Conservation (phyloP, 148 eudicot species). For the Persicaria tinctoria region DNA sequence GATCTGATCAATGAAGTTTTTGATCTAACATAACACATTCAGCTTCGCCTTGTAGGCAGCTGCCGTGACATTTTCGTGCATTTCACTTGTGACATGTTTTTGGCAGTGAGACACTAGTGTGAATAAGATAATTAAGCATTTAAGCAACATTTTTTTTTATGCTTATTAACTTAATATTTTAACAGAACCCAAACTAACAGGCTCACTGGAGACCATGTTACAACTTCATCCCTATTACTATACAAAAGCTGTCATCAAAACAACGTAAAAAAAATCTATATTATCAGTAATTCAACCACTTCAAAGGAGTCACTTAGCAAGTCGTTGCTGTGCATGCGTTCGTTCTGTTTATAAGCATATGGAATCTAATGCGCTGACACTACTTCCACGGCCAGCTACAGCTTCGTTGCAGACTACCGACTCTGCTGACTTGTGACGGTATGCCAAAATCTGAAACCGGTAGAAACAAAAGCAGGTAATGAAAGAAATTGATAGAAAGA, state of each 20-base stretch:
- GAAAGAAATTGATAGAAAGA: neutral
- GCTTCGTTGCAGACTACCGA: neutral
- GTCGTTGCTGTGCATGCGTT: neutral
- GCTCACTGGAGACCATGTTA: neutral
- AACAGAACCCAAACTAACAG: neutral
- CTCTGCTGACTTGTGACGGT: slow-evolving; percentile 24
- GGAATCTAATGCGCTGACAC: neutral
- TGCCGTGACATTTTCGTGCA: neutral
- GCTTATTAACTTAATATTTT: neutral
- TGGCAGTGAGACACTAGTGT: neutral
- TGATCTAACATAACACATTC: neutral
- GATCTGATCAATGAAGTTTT: neutral
- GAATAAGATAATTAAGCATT: too few species aligned
- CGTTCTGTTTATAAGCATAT: neutral
- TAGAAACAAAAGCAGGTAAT: neutral
- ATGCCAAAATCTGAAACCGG: slow-evolving; percentile 35
- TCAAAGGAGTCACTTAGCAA: neutral
- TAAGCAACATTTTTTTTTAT: too few species aligned
- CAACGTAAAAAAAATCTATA: neutral
- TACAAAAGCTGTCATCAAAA: neutral
- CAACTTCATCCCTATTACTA: neutral
- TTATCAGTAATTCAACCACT: neutral
- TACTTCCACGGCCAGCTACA: neutral
- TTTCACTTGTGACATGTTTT: neutral
- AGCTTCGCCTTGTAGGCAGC: neutral